Evolutionary conservation across 495 filamentous ascomycete genomes (phyloP).

Genomic region (Physcia stellaris): DNA sequence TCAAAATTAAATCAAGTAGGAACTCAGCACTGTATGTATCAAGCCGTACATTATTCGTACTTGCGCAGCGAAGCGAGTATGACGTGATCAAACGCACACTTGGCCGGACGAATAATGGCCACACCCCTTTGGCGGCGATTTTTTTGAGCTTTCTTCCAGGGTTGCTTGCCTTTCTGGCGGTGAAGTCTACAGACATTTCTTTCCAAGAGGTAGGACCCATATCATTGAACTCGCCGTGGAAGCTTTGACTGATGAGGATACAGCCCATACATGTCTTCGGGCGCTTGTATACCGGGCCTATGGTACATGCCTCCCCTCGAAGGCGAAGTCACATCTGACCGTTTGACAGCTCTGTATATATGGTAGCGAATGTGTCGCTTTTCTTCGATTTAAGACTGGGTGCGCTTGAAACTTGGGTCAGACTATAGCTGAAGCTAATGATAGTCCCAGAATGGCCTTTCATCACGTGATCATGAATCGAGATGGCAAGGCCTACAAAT

Average conservation of each 20-base stretch:
- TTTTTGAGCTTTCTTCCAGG: conserved; percentile 13
- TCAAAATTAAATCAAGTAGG: conserved; percentile 4
- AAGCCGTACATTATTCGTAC: conserved; percentile 26
- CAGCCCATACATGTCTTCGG: conserved; percentile 23
- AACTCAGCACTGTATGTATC: conserved; percentile 30
- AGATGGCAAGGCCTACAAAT: conserved; percentile 8
- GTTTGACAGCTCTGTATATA: conserved; percentile 29
- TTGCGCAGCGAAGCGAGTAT: conserved; percentile 19
- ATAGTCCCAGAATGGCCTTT: conserved; percentile 7
- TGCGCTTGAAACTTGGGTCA: too few species aligned
- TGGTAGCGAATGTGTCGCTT: conserved; percentile 30
- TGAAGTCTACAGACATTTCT: conserved; percentile 15
- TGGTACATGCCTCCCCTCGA: too few species aligned
- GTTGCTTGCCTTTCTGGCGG: conserved; percentile 18
- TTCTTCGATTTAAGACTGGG: conserved; percentile 27
- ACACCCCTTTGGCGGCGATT: conserved; percentile 28
- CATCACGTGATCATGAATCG: conserved; percentile 10
- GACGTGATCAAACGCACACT: conserved; percentile 20
- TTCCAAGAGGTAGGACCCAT: conserved; percentile 18
- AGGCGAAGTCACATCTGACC: too few species aligned
- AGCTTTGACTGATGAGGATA: not conserved
- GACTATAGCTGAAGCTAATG: not conserved
- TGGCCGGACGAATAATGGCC: conserved; percentile 25
- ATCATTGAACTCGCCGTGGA: not conserved
- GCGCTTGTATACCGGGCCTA: conserved; percentile 21